Conservation (phyloP, 2,329 filamentous ascomycete genomes). For the Bipolaris victoriae region DNA sequence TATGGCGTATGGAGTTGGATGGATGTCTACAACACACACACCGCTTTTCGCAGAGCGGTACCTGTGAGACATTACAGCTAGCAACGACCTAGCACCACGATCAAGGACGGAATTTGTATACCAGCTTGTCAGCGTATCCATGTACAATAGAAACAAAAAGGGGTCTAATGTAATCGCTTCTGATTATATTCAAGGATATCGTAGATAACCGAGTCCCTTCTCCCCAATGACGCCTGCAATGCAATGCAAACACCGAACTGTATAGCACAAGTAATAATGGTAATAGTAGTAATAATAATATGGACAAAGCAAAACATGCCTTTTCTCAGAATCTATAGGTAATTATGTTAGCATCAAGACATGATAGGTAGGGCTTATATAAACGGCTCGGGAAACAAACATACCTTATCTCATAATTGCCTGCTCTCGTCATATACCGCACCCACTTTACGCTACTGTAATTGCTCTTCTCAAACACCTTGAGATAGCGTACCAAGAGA, state of each 20-base stretch:
- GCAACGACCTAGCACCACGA: too few species aligned
- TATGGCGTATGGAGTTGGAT: too few species aligned
- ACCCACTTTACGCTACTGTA: conserved; percentile 99
- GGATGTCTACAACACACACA: too few species aligned
- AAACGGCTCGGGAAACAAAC: conserved; percentile 2
- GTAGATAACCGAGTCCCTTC: conserved; percentile 9
- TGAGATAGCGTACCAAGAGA: conserved; percentile 88
- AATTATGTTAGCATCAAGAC: background rate
- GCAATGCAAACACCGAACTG: conserved; percentile 18
- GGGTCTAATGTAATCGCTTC: conserved; percentile 4
- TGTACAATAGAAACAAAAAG: too few species aligned
- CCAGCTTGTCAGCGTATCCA: background rate
- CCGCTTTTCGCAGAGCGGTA: too few species aligned
- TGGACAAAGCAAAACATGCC: conserved; percentile 2
- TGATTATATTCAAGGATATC: conserved; percentile 15
- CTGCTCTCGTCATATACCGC: conserved; percentile 96
- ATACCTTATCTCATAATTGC: conserved; percentile 94
- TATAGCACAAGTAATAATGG: background rate
- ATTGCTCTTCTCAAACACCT: conserved; percentile 99
- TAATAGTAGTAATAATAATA: background rate
- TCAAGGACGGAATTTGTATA: conserved; percentile 50
- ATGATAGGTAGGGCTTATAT: background rate
- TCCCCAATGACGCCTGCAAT: conserved; percentile 32
- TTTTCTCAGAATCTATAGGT: conserved; percentile 15
- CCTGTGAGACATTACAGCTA: too few species aligned